Base-by-base conservation (phyloP, 306 rosid species). In the Lablab purpureus region DNA sequence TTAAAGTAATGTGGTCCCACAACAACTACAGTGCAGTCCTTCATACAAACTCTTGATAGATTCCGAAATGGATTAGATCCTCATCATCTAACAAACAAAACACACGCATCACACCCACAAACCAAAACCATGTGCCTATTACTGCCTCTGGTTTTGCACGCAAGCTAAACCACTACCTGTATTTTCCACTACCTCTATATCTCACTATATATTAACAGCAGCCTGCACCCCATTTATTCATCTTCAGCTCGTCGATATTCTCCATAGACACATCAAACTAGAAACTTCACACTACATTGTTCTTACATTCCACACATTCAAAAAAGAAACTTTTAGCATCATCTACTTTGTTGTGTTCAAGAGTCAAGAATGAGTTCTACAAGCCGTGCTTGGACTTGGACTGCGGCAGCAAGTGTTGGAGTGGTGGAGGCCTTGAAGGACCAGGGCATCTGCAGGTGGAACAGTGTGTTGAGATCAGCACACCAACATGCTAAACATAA, bases 381-480 rank as follows among this genome's bases (percentile, higher is more conserved):
- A n/a, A 81, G 59, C 52, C 64, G 75, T n/a, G 86, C 76, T 25
- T 73, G 88, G 84, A 49, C 18, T 2, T 79, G 84, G 86, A 51
- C 27, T 2, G 85, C 77, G 30, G 88, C 83, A 22, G 46, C 83
- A 1, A 80, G 83, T 66, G 80, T 84, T 47, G 87, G 83, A 30
- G 80, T 77, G 25, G 85, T 85, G 70, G 88, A 77, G 50, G 83
- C 81, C 9, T 70, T 84, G 87, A 85, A 87, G 74, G 90, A 91
- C 49, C 91, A 89, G 71, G 96, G 91, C 11, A 17, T 89, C 10
- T 86, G 92, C 62, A 81, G 90, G 76, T 83, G 87, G 91, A 89
- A 84, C 60, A 49, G 54, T 68, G 67, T 75, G 0, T 41, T 86
- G 58, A 86, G 84, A 55, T 80, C 83, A 67, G 70, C 84, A 25